Evolutionary conservation across 2,329 filamentous ascomycete species (phyloP).

Genomic region (Apiospora malaysiana): DNA sequence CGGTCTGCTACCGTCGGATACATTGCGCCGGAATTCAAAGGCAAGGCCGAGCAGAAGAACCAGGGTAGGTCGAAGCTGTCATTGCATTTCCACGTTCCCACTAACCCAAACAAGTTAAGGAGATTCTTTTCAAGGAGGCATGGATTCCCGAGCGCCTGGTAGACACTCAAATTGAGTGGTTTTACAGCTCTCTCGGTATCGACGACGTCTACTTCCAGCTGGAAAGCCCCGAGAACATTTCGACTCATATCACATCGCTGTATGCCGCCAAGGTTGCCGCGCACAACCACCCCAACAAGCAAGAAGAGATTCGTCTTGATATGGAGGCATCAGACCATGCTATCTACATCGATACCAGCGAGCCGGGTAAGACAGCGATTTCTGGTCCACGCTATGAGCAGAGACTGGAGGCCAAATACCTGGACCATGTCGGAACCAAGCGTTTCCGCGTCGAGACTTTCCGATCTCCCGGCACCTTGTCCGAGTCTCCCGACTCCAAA

Average conservation of each 20-base stretch:
- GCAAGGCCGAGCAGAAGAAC: conserved; percentile 90
- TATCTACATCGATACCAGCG: conserved; percentile 98
- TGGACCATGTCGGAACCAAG: conserved; percentile 77
- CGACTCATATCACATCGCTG: conserved; percentile 92
- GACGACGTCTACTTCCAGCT: conserved; percentile 98
- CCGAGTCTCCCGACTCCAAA: conserved; percentile 69
- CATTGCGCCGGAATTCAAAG: conserved; percentile 90
- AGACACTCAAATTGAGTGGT: conserved; percentile 89
- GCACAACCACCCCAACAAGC: conserved; percentile 90
- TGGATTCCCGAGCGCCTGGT: conserved; percentile 88
- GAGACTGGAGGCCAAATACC: conserved; percentile 92
- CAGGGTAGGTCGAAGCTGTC: conserved; percentile 57
- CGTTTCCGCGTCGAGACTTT: conserved; percentile 97
- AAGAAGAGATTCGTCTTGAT: conserved; percentile 90
- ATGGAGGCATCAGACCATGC: conserved; percentile 95
- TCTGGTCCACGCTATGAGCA: conserved; percentile 91
- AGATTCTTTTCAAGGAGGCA: conserved; percentile 75
- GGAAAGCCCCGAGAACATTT: conserved; percentile 83
- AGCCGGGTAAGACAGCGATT: conserved; percentile 78
- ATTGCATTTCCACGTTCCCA: conserved; percentile 14
- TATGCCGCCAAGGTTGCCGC: conserved; percentile 97
- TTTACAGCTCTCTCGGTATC: conserved; percentile 96
- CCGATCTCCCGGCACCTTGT: conserved; percentile 83
- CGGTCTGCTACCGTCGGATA: conserved; percentile 93
- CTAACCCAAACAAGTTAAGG: conserved; percentile 68